Base-by-base conservation (phyloP, 768 basidiomycete genomes). In the button mushroom (Agaricus bisporus) region DNA sequence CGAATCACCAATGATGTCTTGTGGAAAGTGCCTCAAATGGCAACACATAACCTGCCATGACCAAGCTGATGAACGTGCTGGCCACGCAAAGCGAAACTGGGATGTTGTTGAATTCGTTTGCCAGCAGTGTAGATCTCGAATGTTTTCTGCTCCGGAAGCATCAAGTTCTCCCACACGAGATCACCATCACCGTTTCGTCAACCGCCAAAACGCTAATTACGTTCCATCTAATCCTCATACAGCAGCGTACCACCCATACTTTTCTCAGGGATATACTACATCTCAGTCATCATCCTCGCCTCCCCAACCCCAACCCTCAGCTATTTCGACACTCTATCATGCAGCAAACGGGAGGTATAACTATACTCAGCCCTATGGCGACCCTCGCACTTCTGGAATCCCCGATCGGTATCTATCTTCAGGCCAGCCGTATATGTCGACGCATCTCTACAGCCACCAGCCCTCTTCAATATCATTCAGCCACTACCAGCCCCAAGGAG, bases 11-110 rank as follows among this genome's bases (percentile, higher is more conserved):
- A 77, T 95, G 70, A 80, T 92, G 64, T 91, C 82, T 36, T 97
- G 94, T 63, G 89, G 88, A 20, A 64, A 69, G 26, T 97, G 94
- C 66, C 78, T 76, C 12, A 83, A 83, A 66, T 97, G 93, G 94
- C 94, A 95, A 61, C 94, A 97, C 61, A 90, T 90, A 32, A 64
- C 72, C 18, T 97, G 94, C 61, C 91, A 95, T 62, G 89, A 95
- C 62, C 70, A 68, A 45, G 80, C 76, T 26, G 93, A 95, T 66
- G 67, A 70, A 28, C 68, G 73, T 18, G 77, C 79, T 41, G 87
- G 91, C 20, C 77, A 76, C 12, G 80, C 78, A 4, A 78, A 73
- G 58, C 82, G 92, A 17, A 83, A 94, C 60, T 97, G 94, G 94
- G 81, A 89, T 48, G 63, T 71, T n/a, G 89, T 88, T 50, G 88